Evolutionary conservation across 225 moss, liverwort and hornwort species (phyloP), one percentile per base, ranked within the genome.

Genomic region (Polytrichum commune): DNA sequence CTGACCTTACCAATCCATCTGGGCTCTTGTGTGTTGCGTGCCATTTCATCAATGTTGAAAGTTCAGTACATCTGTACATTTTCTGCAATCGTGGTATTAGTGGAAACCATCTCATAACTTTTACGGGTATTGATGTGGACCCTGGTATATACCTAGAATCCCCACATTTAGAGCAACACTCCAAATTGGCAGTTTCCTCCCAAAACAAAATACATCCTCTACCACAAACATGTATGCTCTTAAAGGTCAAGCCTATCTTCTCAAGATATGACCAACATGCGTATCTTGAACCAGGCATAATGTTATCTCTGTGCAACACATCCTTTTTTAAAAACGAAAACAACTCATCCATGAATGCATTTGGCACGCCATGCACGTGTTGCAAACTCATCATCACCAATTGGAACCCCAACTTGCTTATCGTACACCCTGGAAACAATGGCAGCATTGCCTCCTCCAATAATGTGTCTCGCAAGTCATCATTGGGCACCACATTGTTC

Each of bases 71-170:
- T 53, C 65, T 27, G n/a, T 65, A 74, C 54, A 74, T 46, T 55
- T 29, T 53, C 30, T 66, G 32, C 0, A 74, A 29, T 19, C 65
- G 18, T 1, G 74, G 66, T 2, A 65, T 64, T 7, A 66, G 9
- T 10, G 74, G 74, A 54, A 74, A 74, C 54, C 67, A 57, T 29
- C 64, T 35, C 7, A 74, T 16, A 5, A 67, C 67, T 33, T 74
- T 66, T 7, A 10, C 13, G 10, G 74, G 65, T 22, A 66, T 22
- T 16, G 18, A 16, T 6, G 5, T 27, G 27, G 55, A 55, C 7
- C 56, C 20, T 13, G 29, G 55, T 4, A 67, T n/a, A 16, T 46
- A 67, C 22, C 5, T 26, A 1, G 26, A 10, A 20, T 25, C 10
- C 27, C 23, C 4, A 27, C 10, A 63, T 26, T 24, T 63, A 7